A percentile compares a stretch with the other conserved stretches of the same genome.
phyloP scores from a whole-genome alignment of 768 basidiomycete species.

The Lenzites betulinus region DNA sequence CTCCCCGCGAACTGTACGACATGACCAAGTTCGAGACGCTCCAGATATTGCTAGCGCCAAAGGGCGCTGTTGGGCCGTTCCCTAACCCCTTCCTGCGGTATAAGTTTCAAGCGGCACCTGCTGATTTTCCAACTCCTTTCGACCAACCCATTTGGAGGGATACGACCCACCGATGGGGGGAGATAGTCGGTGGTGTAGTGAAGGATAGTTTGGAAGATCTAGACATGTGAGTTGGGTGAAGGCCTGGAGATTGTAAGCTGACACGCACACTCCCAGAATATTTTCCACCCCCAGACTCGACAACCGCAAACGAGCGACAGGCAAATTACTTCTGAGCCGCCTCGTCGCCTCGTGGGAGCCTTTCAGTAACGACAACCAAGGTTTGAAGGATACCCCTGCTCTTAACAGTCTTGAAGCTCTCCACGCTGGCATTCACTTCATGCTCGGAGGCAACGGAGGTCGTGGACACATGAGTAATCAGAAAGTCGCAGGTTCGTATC shows the following conservation, averaged over 20 bases:
- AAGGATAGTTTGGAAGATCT: neutral
- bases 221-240: neutral
- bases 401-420: slow-evolving; percentile 49
- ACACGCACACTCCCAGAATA: neutral
- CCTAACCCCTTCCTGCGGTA: neutral
- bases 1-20: too few species aligned
- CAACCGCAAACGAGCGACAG: slow-evolving; percentile 32
- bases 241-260: too few species aligned
- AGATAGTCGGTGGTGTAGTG: neutral
- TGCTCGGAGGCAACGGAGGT: slow-evolving; percentile 39
- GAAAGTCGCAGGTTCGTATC: slow-evolving; percentile 37
- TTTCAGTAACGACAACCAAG: slow-evolving; percentile 47
- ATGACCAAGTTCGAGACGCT: too few species aligned
- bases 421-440: slow-evolving; percentile 46
- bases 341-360: slow-evolving; percentile 38
- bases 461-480: slow-evolving; percentile 44
- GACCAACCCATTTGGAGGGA: neutral
- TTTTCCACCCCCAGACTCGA: neutral
- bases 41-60: too few species aligned
- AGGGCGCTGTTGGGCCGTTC: too few species aligned
- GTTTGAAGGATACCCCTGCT: slow-evolving; percentile 38
- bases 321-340: slow-evolving; percentile 33
- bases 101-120: neutral
- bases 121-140: neutral
- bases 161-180: neutral